Evolutionary conservation across 2,329 filamentous ascomycete genomes (phyloP).

Genomic region (Diaporthe aspalathi): DNA sequence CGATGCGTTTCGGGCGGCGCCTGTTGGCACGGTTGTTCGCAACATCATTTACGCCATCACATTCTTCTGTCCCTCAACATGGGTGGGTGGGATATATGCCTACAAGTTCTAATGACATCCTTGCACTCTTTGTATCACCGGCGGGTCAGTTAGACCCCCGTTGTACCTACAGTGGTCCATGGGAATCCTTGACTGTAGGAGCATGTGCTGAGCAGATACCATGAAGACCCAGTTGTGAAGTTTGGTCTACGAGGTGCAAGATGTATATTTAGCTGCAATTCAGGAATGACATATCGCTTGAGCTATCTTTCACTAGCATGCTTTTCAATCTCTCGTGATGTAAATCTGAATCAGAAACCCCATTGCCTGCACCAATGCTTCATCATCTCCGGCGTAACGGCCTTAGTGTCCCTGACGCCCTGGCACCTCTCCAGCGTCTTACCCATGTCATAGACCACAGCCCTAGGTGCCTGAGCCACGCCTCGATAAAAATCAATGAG

Average conservation of each 20-base stretch:
- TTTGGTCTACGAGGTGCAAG: too few relatives aligned
- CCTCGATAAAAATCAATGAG: constrained; percentile 59
- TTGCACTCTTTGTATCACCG: too few relatives aligned
- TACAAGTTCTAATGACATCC: neutral
- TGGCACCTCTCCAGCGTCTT: constrained; percentile 52
- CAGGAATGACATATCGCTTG: neutral
- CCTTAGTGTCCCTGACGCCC: constrained; percentile 52
- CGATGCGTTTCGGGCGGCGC: neutral
- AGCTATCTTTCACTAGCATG: neutral
- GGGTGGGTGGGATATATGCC: neutral
- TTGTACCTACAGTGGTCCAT: too few relatives aligned
- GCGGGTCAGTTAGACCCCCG: too few relatives aligned
- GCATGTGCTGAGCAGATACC: too few relatives aligned
- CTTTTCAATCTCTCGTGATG: neutral
- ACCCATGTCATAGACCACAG: constrained; percentile 53
- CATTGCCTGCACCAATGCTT: constrained; percentile 59
- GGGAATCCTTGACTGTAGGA: too few relatives aligned
- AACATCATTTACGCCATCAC: neutral
- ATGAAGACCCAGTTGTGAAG: too few relatives aligned
- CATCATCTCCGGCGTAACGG: constrained; percentile 56
- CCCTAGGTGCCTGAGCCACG: constrained; percentile 40
- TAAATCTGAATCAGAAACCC: constrained; percentile 44
- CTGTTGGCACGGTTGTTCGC: neutral
- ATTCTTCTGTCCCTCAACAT: neutral
- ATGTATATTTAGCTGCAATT: too few relatives aligned